A percentile compares a stretch with the other conserved stretches of the same genome.
Evolutionary conservation across 202 grass and related monocot genomes (phyloP).

Genomic region (Carex arenaria): DNA sequence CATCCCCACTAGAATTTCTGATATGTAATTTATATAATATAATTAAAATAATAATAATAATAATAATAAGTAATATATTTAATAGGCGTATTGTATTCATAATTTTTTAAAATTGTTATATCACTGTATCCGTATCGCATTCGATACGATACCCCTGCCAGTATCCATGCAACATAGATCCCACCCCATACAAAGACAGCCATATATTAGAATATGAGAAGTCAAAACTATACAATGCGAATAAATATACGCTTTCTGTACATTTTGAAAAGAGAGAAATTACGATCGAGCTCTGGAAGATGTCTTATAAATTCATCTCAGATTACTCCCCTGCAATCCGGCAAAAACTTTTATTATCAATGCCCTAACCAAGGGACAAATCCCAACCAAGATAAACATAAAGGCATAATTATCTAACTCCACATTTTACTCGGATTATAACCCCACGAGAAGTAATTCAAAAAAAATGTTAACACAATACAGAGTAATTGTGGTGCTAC

Average conservation of each 20-base stretch:
- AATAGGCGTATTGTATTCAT: too few relatives aligned
- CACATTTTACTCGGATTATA: not conserved
- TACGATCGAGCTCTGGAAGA: not conserved
- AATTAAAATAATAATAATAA: too few relatives aligned
- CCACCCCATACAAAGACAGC: too few relatives aligned
- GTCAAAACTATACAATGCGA: too few relatives aligned
- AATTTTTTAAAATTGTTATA: too few relatives aligned
- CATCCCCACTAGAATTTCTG: too few relatives aligned
- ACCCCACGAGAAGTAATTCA: not conserved
- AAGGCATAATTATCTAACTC: not conserved
- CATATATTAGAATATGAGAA: too few relatives aligned
- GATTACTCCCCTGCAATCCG: not conserved
- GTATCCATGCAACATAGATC: too few relatives aligned
- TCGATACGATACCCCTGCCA: too few relatives aligned
- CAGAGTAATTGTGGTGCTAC: not conserved
- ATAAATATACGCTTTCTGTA: not conserved
- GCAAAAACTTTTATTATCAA: not conserved
- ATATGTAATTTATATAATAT: too few relatives aligned
- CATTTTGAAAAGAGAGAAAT: not conserved
- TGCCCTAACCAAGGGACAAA: not conserved
- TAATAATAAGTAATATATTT: too few relatives aligned
- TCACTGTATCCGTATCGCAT: too few relatives aligned
- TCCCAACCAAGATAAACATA: not conserved
- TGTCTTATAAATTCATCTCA: not conserved
- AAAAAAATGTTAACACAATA: not conserved